Base-by-base conservation (phyloP, 768 basidiomycete genomes). In the Boletus speciosus region DNA sequence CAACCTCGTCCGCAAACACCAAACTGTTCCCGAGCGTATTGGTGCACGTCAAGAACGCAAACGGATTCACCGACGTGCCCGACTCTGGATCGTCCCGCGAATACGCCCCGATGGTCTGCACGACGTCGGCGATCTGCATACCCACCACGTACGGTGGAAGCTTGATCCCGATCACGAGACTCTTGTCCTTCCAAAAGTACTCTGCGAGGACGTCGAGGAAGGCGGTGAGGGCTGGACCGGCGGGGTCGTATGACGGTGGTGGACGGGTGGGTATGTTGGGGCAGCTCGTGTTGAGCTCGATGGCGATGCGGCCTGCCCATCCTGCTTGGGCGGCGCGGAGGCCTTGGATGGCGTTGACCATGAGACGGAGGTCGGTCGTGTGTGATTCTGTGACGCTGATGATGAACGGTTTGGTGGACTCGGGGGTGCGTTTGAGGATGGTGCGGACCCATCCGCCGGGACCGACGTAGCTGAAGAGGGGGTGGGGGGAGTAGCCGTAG, bases 281-380 rank as follows among this genome's bases (percentile, higher is more conserved):
- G 59, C 92, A 94, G 38, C 85, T 88, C 0, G 89, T 84, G 68
- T 94, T 94, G 64, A 93, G 75, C 69, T 94, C 92, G 61, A 92
- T 71, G 14, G 80, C 91, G 55, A 93, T 73, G 58, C 74, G 62
- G 57, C 75, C 68, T 50, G 64, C 55, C 76, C 74, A 57, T 55
- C 58, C 16, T 71, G 61, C 47, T 1, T 70, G 57, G 31, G 53
- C 44, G 10, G 57, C 34, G n/a, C 89, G 83, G 11, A 91, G 75
- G 2, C 49, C 62, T 63, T 85, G 86, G 63, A 94, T 79, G n/a
- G 74, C 62, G 32, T 68, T 64, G 40, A 93, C 67, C 82, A 90
- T 84, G 23, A 67, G 59, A 8, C 63, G 65, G 43, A 91, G 79
- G 23, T 78, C 77, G 1, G 65, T 63, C 5, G 84, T 68, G 43